phyloP scores from a whole-genome alignment of 164 flowering plant genomes.

The Sedum album region DNA sequence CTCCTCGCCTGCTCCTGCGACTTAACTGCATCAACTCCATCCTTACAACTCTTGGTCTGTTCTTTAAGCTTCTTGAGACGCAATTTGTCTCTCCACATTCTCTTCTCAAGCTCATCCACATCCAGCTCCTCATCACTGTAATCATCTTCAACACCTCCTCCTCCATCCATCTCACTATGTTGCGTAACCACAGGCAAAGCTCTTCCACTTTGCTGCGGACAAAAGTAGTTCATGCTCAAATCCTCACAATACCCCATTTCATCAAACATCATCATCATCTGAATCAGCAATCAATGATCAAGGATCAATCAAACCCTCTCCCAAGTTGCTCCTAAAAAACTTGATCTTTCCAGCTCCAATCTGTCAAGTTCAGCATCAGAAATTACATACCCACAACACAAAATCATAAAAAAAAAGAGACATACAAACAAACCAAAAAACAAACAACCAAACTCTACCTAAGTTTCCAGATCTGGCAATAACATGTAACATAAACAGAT shows the following conservation, averaged over 20 bases:
- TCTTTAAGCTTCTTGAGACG: slow-evolving; percentile 20
- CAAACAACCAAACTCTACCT: neutral
- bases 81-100: slow-evolving; percentile 26
- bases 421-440: neutral
- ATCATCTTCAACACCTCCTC: slow-evolving; percentile 14
- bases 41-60: slow-evolving; percentile 7
- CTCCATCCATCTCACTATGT: neutral
- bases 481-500: neutral
- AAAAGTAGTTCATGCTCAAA: neutral
- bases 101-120: slow-evolving; percentile 25
- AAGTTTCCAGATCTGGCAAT: neutral
- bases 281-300: neutral
- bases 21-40: slow-evolving; percentile 9
- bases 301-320: neutral
- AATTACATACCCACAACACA: neutral
- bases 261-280: slow-evolving; percentile 4
- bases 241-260: slow-evolving; percentile 1
- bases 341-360: neutral
- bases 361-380: neutral
- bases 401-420: neutral
- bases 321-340: neutral
- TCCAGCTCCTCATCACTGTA: slow-evolving; percentile 25
- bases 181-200: neutral
- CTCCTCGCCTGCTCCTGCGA: slow-evolving; percentile 15
- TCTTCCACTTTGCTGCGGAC: neutral